These are phyloP conservation scores for Boletus reticuloceps DNA, from an alignment of 768 basidiomycete genomes.

Conservation along the genomic window DNA sequence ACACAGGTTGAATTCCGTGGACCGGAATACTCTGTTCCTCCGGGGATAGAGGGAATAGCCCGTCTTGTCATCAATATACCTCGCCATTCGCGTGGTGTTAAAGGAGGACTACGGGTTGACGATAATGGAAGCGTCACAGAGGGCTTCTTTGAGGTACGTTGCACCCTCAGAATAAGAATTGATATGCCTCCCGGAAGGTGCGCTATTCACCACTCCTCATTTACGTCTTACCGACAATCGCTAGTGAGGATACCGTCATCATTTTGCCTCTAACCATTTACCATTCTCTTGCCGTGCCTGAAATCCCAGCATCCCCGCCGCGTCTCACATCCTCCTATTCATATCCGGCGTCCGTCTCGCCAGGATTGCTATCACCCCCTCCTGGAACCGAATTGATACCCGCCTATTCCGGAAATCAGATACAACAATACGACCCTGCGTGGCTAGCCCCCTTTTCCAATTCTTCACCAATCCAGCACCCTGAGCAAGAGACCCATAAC, in stretches of 20 bases:
- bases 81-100: slow-evolving; percentile 56
- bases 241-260: slow-evolving; percentile 69
- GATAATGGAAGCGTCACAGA: slow-evolving; percentile 43
- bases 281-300: slow-evolving; percentile 60
- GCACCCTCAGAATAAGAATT: slow-evolving; percentile 59
- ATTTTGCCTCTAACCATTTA: slow-evolving; percentile 62
- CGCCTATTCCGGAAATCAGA: slow-evolving; percentile 7
- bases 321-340: slow-evolving; percentile 17
- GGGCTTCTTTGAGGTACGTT: slow-evolving; percentile 67
- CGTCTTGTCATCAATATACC: slow-evolving; percentile 82
- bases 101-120: slow-evolving; percentile 60
- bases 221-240: slow-evolving; percentile 7
- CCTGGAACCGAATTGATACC: slow-evolving; percentile 12
- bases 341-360: slow-evolving; percentile 11
- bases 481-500: slow-evolving; percentile 10
- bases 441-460: slow-evolving; percentile 6
- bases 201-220: slow-evolving; percentile 19
- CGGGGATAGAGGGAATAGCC: slow-evolving; percentile 76
- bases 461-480: slow-evolving; percentile 6
- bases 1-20: slow-evolving; percentile 70
- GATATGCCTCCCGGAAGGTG: slow-evolving; percentile 69
- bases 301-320: slow-evolving; percentile 30
- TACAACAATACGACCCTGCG: slow-evolving; percentile 7
- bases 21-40: slow-evolving; percentile 69
- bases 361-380: slow-evolving; percentile 27